phyloP scores from a whole-genome alignment of 352 stramenopile species.

The Phytopythium cucurbitacearum region DNA sequence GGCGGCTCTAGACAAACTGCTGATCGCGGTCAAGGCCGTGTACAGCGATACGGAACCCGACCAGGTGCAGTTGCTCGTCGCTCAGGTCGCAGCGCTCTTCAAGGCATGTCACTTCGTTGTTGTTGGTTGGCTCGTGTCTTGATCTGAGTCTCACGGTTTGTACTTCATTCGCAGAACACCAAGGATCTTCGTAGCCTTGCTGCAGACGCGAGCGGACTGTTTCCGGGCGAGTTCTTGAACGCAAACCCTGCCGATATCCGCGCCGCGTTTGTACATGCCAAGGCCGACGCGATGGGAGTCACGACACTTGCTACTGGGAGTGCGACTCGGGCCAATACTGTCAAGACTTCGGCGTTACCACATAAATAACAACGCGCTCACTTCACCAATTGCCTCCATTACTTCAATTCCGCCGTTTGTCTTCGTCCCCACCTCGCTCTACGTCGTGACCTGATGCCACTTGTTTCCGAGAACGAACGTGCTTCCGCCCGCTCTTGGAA shows the following conservation, averaged over 20 bases:
- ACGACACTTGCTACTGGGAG: not conserved
- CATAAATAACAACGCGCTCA: not conserved
- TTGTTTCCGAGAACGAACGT: not conserved
- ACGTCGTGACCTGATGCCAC: not conserved
- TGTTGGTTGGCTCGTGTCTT: not conserved
- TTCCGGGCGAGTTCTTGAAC: slow-evolving; percentile 80
- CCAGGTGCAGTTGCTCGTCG: slow-evolving; percentile 48
- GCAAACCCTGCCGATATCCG: slow-evolving; percentile 54
- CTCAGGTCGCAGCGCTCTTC: slow-evolving; percentile 61
- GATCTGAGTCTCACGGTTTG: not conserved
- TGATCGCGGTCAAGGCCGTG: slow-evolving; percentile 43
- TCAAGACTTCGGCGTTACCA: not conserved
- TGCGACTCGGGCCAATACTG: slow-evolving; percentile 3
- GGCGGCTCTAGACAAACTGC: slow-evolving; percentile 67
- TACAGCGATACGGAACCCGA: slow-evolving; percentile 82
- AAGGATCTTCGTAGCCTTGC: slow-evolving; percentile 84
- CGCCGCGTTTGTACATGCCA: slow-evolving; percentile 48
- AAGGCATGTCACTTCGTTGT: slow-evolving; percentile 24
- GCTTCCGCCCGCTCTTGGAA: not conserved
- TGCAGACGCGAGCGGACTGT: slow-evolving; percentile 66
- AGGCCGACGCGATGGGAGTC: slow-evolving; percentile 38
- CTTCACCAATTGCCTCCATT: too few relatives aligned
- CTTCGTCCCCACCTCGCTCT: not conserved
- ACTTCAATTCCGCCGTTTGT: too few relatives aligned
- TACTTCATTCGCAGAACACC: slow-evolving; percentile 41